Percentiles rank a stretch among this genome's conserved stretches.
These are phyloP conservation scores for Fragaria ananassa DNA, from an alignment of 306 rosid genomes.

Conservation along the genomic window DNA sequence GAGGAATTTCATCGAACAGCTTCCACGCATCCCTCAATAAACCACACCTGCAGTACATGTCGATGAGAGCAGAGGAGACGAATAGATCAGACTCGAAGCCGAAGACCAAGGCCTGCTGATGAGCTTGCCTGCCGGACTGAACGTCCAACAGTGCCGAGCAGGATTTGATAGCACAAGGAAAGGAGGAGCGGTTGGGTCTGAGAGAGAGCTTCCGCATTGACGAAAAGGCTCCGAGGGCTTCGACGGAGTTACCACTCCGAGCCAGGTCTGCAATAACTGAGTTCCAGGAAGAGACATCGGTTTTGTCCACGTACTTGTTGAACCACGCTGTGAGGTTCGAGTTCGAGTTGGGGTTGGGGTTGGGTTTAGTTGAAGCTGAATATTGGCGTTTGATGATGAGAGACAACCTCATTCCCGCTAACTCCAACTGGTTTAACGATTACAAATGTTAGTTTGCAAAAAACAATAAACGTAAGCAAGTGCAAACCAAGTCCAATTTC, in stretches of 20 bases:
- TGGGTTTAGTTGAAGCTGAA: slow-evolving; percentile 28
- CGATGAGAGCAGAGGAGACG: slow-evolving; percentile 71
- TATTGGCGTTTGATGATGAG: slow-evolving; percentile 16
- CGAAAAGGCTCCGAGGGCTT: slow-evolving; percentile 73
- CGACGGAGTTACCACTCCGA: slow-evolving; percentile 64
- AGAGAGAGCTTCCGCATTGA: slow-evolving; percentile 79
- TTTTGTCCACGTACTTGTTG: slow-evolving; percentile 64
- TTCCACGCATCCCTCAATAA: slow-evolving; percentile 43
- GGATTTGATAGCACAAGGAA: slow-evolving; percentile 80
- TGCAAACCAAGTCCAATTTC: too few relatives aligned
- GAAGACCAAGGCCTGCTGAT: slow-evolving; percentile 69
- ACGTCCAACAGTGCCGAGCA: slow-evolving; percentile 71
- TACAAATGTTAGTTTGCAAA: too few relatives aligned
- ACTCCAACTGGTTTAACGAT: background rate
- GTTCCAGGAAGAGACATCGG: slow-evolving; percentile 71
- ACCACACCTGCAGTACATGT: slow-evolving; percentile 76
- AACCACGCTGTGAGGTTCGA: slow-evolving; percentile 59
- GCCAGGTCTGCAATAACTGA: slow-evolving; percentile 71
- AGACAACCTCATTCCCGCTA: slow-evolving; percentile 5
- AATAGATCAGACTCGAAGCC: slow-evolving; percentile 61
- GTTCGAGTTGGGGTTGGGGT: slow-evolving; percentile 31
- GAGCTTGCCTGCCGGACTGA: slow-evolving; percentile 59
- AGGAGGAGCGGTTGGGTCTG: slow-evolving; percentile 57
- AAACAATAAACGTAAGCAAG: too few relatives aligned
- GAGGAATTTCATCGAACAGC: slow-evolving; percentile 72